Conservation (phyloP, 371 early-diverging fungal genomes). For the Phascolomyces articulosus region DNA sequence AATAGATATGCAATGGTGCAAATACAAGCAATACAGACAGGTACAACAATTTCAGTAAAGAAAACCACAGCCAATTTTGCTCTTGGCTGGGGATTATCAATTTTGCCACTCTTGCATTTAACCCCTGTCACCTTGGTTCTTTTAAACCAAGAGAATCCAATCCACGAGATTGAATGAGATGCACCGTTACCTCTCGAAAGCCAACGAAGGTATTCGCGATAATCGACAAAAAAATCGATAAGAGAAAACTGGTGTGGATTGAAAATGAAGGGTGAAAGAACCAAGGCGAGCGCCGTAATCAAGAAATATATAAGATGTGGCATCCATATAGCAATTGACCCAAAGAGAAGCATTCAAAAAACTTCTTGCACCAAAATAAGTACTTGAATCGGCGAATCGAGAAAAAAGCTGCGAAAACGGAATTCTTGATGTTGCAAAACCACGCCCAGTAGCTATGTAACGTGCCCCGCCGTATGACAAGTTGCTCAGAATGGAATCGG, state of each 20-base stretch:
- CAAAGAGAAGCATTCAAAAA: conserved; percentile 72
- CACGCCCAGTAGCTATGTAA: conserved; percentile 89
- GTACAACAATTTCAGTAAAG: conserved; percentile 73
- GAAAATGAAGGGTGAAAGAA: conserved; percentile 80
- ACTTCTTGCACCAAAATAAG: conserved; percentile 74
- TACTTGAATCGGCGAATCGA: conserved; percentile 80
- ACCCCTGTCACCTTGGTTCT: conserved; percentile 78
- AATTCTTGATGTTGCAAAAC: conserved; percentile 83
- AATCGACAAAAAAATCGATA: conserved; percentile 79
- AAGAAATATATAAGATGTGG: conserved; percentile 83
- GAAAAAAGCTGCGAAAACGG: conserved; percentile 76
- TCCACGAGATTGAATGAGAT: conserved; percentile 71
- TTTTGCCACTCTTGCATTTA: conserved; percentile 73
- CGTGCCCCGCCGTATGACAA: conserved; percentile 83
- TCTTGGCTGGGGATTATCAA: conserved; percentile 50
- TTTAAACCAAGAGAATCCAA: conserved; percentile 68
- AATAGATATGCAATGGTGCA: conserved; percentile 66
- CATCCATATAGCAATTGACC: conserved; percentile 69
- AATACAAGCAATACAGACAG: conserved; percentile 66
- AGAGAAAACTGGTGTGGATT: conserved; percentile 83
- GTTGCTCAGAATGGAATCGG: conserved; percentile 78
- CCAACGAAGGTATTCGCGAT: conserved; percentile 79
- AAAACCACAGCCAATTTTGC: conserved; percentile 67
- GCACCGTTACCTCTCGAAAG: conserved; percentile 76
- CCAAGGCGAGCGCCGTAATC: conserved; percentile 74